Evolutionary conservation across 148 eudicot genomes (phyloP).

Genomic region (Selenicereus undatus): DNA sequence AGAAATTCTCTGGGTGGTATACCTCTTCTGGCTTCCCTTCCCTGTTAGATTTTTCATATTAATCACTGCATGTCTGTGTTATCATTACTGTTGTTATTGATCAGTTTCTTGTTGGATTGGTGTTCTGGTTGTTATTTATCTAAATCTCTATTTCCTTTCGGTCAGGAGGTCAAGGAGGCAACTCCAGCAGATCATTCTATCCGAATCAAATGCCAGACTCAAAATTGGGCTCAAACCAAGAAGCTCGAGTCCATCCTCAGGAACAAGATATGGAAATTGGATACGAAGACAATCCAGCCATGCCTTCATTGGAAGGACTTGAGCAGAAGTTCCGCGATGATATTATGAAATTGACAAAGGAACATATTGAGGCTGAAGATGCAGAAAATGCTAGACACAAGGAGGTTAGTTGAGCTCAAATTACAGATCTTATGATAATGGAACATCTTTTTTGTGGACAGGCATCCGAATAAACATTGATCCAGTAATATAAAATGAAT

Average conservation of each 20-base stretch:
- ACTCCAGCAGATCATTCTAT: conserved; percentile 29
- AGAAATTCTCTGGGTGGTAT: background rate
- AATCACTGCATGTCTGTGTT: background rate
- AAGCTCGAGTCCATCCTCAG: conserved; percentile 34
- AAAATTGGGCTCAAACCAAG: conserved; percentile 35
- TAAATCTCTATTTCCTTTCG: background rate
- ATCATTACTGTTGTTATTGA: background rate
- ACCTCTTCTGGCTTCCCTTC: background rate
- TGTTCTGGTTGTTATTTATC: background rate
- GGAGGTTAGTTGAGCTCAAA: conserved; percentile 43
- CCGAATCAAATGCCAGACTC: conserved; percentile 33
- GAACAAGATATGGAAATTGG: conserved; percentile 61
- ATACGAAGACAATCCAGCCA: conserved; percentile 42
- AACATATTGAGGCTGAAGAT: conserved; percentile 53
- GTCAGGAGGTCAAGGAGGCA: conserved; percentile 40
- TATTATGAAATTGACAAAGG: conserved; percentile 41
- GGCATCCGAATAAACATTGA: background rate
- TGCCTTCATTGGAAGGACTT: conserved; percentile 38
- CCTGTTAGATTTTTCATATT: background rate
- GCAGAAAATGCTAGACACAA: conserved; percentile 57
- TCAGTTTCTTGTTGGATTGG: background rate
- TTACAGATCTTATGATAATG: background rate
- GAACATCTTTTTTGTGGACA: background rate
- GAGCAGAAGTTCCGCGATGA: conserved; percentile 50
- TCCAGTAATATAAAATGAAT: background rate